phyloP scores from a whole-genome alignment of 371 early-diverging fungal genomes.

The Circinella minor region DNA sequence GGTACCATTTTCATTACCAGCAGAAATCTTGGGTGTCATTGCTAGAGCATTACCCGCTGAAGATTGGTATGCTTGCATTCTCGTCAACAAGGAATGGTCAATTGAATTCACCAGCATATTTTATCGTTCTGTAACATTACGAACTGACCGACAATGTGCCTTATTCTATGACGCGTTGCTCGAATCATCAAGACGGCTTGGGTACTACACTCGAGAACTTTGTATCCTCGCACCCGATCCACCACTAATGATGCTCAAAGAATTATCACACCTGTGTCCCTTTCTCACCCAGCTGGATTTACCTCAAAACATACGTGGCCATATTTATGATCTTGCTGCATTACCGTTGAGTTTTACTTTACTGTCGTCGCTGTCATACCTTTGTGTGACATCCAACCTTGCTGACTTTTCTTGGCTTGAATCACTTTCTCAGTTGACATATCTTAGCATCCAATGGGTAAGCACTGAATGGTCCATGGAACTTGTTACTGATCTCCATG shows the following conservation, averaged over 20 bases:
- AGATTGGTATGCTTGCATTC: slow-evolving; percentile 6
- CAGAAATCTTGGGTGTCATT: slow-evolving; percentile 12
- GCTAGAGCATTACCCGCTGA: background rate
- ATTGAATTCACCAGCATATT: background rate
- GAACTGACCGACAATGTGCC: background rate
- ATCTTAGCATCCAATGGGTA: background rate
- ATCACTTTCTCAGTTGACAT: background rate
- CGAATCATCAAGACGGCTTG: background rate
- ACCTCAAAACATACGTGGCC: background rate
- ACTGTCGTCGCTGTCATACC: background rate
- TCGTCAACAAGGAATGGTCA: slow-evolving; percentile 8
- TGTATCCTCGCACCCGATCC: background rate
- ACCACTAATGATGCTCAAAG: background rate
- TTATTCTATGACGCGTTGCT: slow-evolving; percentile 8
- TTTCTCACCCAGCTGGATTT: background rate
- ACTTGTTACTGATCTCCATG: background rate
- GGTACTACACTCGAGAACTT: background rate
- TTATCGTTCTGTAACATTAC: slow-evolving; percentile 1
- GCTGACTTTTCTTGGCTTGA: background rate
- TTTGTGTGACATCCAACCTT: background rate
- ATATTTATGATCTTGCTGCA: background rate
- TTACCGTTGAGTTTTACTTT: background rate
- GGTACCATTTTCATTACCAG: background rate
- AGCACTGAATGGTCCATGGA: background rate
- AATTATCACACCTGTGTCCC: background rate